These are phyloP conservation scores for Scytalidium sp. DNA, from an alignment of 2,329 filamentous ascomycete genomes.

Conservation along the genomic window DNA sequence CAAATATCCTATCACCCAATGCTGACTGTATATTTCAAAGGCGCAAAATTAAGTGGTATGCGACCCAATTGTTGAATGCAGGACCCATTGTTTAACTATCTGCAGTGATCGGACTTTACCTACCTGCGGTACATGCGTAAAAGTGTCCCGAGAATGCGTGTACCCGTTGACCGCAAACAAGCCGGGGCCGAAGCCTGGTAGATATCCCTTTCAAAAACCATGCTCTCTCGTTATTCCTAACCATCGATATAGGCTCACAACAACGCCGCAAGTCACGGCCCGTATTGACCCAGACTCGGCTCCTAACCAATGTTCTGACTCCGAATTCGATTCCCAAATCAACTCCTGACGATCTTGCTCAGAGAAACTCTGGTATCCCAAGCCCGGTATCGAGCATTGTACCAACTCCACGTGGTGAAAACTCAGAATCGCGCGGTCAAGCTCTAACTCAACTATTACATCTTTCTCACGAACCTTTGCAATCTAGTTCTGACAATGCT, in stretches of 20 bases:
- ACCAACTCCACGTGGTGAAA: conserved; percentile 2
- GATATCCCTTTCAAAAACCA: not conserved
- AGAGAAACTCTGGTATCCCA: not conserved
- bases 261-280: not conserved
- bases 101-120: conserved; percentile 19
- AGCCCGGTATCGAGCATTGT: not conserved
- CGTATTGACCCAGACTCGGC: not conserved
- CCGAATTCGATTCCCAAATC: not conserved
- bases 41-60: conserved; percentile 25
- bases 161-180: conserved; percentile 24
- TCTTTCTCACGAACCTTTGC: not conserved
- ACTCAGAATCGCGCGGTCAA: conserved; percentile 30
- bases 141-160: conserved; percentile 17
- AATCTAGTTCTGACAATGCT: not conserved
- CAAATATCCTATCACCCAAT: not conserved
- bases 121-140: conserved; percentile 16
- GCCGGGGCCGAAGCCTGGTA: conserved; percentile 29
- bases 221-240: not conserved
- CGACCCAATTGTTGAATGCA: not conserved
- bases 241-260: not conserved
- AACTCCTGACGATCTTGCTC: not conserved
- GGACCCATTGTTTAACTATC: not conserved
- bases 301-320: not conserved
- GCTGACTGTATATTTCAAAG: conserved; percentile 22
- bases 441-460: conserved; percentile 21